Evolutionary conservation across 768 basidiomycete species (phyloP).

Genomic region (Auricularia heimuer): DNA sequence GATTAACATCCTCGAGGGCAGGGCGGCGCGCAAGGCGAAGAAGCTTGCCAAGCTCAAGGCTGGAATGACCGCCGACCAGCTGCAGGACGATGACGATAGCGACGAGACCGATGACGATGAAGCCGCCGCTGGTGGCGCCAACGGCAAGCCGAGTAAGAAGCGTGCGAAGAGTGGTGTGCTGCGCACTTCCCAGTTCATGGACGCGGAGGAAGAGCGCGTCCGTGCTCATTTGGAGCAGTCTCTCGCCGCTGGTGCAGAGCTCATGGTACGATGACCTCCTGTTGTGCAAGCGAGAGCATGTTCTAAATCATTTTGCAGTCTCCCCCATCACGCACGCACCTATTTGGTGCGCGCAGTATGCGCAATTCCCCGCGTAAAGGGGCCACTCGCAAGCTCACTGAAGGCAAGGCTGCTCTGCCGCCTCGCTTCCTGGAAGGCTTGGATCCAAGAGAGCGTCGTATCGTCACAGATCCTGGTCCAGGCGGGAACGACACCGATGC

Average conservation of each 20-base stretch:
- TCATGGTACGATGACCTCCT: constrained; percentile 32
- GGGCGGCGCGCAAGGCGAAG: constrained; percentile 11
- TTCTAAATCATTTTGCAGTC: not conserved
- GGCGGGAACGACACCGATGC: not conserved
- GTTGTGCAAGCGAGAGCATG: too few species aligned
- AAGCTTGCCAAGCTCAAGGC: constrained; percentile 22
- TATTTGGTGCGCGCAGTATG: constrained; percentile 1
- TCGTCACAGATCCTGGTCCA: constrained; percentile 5
- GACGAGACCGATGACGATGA: constrained; percentile 27
- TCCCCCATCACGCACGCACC: not conserved
- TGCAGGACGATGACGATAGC: constrained; percentile 17
- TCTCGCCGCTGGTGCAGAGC: constrained; percentile 59
- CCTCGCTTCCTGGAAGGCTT: constrained; percentile 23
- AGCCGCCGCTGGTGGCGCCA: constrained; percentile 43
- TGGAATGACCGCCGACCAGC: constrained; percentile 19
- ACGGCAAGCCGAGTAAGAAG: constrained; percentile 28
- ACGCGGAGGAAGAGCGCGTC: constrained; percentile 63
- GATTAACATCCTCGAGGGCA: constrained; percentile 75
- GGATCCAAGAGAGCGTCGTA: constrained; percentile 6
- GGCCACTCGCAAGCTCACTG: not conserved
- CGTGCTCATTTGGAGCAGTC: constrained; percentile 84
- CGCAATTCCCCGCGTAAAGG: not conserved
- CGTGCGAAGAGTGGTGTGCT: not conserved
- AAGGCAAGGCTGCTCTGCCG: constrained; percentile 14
- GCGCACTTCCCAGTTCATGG: constrained; percentile 76